Evolutionary conservation across 805 yeast genomes (phyloP).

Genomic region (Zygotorulaspora sp.): DNA sequence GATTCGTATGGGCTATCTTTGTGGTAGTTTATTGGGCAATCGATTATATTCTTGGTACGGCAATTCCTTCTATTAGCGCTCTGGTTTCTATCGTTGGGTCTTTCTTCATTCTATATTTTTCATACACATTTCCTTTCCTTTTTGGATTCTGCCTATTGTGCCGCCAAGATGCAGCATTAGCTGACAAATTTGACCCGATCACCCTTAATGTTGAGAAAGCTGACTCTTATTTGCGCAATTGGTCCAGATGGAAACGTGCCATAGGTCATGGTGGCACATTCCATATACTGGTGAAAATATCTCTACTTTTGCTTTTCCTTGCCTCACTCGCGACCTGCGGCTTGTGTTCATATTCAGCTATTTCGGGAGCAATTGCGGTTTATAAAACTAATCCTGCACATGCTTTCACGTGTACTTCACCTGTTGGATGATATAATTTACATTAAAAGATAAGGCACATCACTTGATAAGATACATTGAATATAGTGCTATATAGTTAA

Average conservation of each 20-base stretch:
- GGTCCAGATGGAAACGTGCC: constrained; percentile 37
- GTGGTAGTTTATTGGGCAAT: constrained; percentile 42
- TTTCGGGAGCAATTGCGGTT: constrained; percentile 14
- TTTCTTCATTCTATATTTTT: constrained; percentile 43
- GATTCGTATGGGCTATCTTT: constrained; percentile 35
- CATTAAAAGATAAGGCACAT: too few relatives aligned
- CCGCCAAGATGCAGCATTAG: constrained; percentile 30
- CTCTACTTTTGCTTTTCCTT: constrained; percentile 31
- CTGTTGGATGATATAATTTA: constrained; percentile 13
- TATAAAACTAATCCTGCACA: constrained; percentile 15
- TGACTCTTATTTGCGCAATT: constrained; percentile 15
- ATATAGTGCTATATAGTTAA: too few relatives aligned
- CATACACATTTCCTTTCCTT: constrained; percentile 42
- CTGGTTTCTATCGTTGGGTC: constrained; percentile 41
- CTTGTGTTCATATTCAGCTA: constrained; percentile 15
- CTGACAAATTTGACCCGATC: constrained; percentile 32
- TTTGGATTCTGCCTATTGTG: constrained; percentile 19
- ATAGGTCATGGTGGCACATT: constrained; percentile 19
- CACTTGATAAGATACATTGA: too few relatives aligned
- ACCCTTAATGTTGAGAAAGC: constrained; percentile 13
- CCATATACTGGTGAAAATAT: constrained; percentile 22
- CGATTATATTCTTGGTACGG: constrained; percentile 42
- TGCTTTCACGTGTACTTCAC: constrained; percentile 14
- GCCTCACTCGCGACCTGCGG: constrained; percentile 21
- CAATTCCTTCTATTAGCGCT: constrained; percentile 41